Evolutionary conservation across 2,329 filamentous ascomycete genomes (phyloP).

Genomic region (Rhynchosporium graminicola): DNA sequence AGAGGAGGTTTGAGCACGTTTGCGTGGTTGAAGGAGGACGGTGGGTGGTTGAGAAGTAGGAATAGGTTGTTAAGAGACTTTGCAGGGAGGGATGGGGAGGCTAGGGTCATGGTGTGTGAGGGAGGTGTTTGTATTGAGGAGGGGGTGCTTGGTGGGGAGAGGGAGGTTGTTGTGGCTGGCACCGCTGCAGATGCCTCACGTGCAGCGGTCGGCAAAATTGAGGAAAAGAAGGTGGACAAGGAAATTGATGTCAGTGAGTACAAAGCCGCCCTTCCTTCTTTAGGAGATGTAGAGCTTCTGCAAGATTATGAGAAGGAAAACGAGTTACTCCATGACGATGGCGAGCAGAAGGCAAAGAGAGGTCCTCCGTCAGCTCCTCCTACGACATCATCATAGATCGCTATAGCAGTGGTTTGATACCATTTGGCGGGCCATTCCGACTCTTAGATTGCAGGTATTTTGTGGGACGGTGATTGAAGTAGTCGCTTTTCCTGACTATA

Average conservation of each 20-base stretch:
- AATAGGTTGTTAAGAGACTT: conserved; percentile 46
- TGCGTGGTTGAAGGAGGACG: conserved; percentile 29
- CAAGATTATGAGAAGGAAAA: no score
- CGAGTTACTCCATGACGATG: no score
- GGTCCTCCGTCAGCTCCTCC: no score
- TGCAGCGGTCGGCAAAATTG: no score
- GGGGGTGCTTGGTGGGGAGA: conserved; percentile 12
- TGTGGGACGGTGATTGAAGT: no score
- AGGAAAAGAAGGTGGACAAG: not conserved
- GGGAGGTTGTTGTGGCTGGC: not conserved
- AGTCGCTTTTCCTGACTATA: no score
- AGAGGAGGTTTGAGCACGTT: conserved; percentile 36
- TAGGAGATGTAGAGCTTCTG: no score
- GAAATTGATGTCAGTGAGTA: conserved; percentile 1
- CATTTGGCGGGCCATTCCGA: no score
- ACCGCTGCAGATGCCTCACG: not conserved
- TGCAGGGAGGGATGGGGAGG: conserved; percentile 40
- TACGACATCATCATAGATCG: no score
- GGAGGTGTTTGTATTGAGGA: conserved; percentile 48
- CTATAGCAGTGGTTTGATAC: no score
- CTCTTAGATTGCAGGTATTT: no score
- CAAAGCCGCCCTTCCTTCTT: not conserved
- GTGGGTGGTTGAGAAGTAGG: conserved; percentile 51
- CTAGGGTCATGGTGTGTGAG: conserved; percentile 50
- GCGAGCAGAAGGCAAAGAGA: no score